phyloP scores from a whole-genome alignment of 345 rosid genomes.

The Salix exigua region DNA sequence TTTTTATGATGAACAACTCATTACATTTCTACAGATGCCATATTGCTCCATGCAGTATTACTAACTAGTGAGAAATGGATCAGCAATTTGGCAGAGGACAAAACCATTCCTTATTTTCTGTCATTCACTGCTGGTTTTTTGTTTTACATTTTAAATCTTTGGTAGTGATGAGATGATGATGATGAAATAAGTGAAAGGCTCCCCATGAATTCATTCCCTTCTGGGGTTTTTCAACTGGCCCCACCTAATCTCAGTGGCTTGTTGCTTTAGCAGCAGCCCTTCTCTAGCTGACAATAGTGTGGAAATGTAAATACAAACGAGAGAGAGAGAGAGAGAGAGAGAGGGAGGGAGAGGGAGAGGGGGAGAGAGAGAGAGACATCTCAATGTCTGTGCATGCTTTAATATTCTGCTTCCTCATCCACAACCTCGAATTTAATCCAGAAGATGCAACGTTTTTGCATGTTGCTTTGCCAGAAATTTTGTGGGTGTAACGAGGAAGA shows the following conservation, averaged over 20 bases:
- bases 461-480: not conserved
- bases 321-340: constrained; percentile 1
- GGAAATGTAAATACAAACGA: not conserved
- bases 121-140: not conserved
- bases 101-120: not conserved
- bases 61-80: not conserved
- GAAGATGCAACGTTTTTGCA: not conserved
- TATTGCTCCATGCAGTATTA: not conserved
- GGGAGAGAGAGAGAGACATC: not conserved
- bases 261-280: constrained; percentile 8
- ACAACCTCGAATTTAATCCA: not conserved
- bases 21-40: no score
- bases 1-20: no score
- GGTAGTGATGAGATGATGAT: not conserved
- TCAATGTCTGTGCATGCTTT: not conserved
- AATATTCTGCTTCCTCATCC: not conserved
- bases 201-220: not conserved
- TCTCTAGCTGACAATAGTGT: not conserved
- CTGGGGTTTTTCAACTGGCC: not conserved
- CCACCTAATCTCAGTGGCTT: constrained; percentile 10
- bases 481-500: not conserved
- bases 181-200: not conserved
- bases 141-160: not conserved
- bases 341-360: no score
- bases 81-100: not conserved